Percentiles rank a stretch among this genome's conserved stretches.
These are phyloP conservation scores for Chenopodium quinoa DNA, from an alignment of 148 eudicot species.

Conservation along the genomic window DNA sequence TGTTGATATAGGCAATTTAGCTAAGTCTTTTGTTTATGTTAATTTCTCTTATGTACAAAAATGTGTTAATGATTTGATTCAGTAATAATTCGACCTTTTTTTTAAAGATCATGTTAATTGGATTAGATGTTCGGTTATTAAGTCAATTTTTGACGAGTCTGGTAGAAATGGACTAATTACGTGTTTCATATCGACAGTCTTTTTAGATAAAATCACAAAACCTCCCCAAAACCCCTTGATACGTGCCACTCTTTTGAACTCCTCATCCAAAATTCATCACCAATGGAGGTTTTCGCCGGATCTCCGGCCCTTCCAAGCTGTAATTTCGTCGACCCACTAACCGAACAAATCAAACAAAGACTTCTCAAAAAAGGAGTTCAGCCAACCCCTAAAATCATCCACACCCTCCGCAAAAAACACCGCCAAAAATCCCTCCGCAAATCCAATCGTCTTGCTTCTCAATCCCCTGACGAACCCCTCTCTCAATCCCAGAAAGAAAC, in stretches of 20 bases:
- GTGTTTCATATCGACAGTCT: too few species aligned
- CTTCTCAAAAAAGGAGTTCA: conserved; percentile 58
- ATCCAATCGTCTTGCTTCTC: conserved; percentile 42
- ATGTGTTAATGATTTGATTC: too few species aligned
- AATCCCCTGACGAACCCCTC: conserved; percentile 27
- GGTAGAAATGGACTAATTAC: too few species aligned
- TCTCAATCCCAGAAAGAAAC: conserved; percentile 38
- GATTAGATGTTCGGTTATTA: too few species aligned
- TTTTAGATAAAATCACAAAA: too few species aligned
- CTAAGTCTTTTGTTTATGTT: too few species aligned
- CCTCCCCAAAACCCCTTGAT: not conserved
- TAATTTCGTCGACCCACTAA: conserved; percentile 29
- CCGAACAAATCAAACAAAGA: conserved; percentile 50
- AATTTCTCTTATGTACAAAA: too few species aligned
- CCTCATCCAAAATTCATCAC: not conserved
- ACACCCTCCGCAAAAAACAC: conserved; percentile 75
- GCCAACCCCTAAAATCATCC: conserved; percentile 87
- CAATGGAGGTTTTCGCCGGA: conserved; percentile 64
- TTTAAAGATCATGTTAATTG: too few species aligned
- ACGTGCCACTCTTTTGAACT: not conserved
- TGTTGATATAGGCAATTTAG: too few species aligned
- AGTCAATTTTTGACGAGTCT: too few species aligned
- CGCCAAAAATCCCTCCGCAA: conserved; percentile 64
- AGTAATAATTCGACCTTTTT: too few species aligned
- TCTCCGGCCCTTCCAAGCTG: conserved; percentile 40